phyloP scores from a whole-genome alignment of 2,329 filamentous ascomycete genomes.

The Bipolaris victoriae region DNA sequence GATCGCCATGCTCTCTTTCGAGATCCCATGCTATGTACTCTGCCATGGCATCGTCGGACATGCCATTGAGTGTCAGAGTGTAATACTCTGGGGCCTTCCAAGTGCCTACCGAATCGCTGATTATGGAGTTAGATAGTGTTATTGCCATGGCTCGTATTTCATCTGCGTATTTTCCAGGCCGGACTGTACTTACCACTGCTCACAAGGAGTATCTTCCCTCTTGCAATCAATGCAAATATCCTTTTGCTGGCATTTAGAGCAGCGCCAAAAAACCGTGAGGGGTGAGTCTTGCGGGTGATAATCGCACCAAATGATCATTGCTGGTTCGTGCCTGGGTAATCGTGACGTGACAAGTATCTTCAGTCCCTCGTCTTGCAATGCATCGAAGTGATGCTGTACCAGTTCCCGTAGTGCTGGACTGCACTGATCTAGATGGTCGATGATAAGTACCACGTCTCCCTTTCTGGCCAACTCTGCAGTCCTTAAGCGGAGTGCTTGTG shows the following conservation, averaged over 20 bases:
- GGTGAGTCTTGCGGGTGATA: conserved; percentile 5
- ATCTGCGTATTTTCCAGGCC: not conserved
- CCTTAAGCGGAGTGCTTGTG: conserved; percentile 16
- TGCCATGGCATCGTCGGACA: conserved; percentile 8
- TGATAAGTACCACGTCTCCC: conserved; percentile 18
- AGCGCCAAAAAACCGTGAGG: not conserved
- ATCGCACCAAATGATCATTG: conserved; percentile 13
- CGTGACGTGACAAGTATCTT: conserved; percentile 27
- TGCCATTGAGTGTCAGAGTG: conserved; percentile 13
- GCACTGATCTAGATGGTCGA: conserved; percentile 30
- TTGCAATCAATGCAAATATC: not conserved
- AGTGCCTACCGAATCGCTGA: not conserved
- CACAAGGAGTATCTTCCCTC: not conserved
- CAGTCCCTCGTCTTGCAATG: conserved; percentile 12
- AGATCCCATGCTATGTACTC: conserved; percentile 25
- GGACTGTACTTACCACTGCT: not conserved
- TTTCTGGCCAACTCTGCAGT: not conserved
- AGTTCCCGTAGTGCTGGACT: conserved; percentile 19
- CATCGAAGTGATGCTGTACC: conserved; percentile 19
- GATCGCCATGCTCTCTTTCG: conserved; percentile 29
- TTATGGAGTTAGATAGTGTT: not conserved
- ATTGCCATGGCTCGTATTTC: not conserved
- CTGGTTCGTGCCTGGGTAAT: not conserved
- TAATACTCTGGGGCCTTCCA: conserved; percentile 1
- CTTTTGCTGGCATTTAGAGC: conserved; percentile 3